These are phyloP conservation scores for Diutina catenulata DNA, from an alignment of 1,139 yeast species.

Conservation along the genomic window DNA sequence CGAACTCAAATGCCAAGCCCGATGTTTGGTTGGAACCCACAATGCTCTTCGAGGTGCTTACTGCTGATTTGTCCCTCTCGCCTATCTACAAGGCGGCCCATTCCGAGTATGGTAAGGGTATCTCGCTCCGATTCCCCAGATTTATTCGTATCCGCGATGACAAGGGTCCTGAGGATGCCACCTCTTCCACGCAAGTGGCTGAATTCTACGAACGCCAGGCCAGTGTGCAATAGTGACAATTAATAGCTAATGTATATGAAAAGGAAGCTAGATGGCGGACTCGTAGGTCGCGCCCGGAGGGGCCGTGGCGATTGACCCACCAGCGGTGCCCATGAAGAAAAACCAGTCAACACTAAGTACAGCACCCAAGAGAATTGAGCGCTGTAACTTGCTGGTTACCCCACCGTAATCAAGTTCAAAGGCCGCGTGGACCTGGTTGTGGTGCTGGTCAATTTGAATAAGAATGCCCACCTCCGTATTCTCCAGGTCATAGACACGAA, in stretches of 20 bases:
- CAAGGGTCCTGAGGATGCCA: conserved; percentile 80
- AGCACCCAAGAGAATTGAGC: neutral
- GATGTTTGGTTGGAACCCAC: conserved; percentile 97
- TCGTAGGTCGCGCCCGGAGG: no score
- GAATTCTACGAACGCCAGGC: conserved; percentile 82
- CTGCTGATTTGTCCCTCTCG: conserved; percentile 87
- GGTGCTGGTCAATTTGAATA: neutral
- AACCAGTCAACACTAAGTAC: neutral
- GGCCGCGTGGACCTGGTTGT: neutral
- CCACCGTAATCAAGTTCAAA: neutral
- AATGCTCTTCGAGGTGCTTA: conserved; percentile 75
- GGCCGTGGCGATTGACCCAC: no score
- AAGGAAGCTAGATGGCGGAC: no score
- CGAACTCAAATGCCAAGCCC: conserved; percentile 55
- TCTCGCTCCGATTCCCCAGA: conserved; percentile 85
- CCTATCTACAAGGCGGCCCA: conserved; percentile 90
- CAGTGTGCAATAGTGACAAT: conserved; percentile 12
- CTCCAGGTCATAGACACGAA: neutral
- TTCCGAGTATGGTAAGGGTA: conserved; percentile 69
- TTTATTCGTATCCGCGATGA: conserved; percentile 81
- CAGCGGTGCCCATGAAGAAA: neutral
- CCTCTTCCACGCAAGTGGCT: conserved; percentile 79
- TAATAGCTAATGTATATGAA: neutral
- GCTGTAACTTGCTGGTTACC: neutral
- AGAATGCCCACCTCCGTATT: neutral